Evolutionary conservation across 2,329 filamentous ascomycete genomes (phyloP), one percentile per base, ranked within the genome.

Genomic region (Ascochyta fabae): DNA sequence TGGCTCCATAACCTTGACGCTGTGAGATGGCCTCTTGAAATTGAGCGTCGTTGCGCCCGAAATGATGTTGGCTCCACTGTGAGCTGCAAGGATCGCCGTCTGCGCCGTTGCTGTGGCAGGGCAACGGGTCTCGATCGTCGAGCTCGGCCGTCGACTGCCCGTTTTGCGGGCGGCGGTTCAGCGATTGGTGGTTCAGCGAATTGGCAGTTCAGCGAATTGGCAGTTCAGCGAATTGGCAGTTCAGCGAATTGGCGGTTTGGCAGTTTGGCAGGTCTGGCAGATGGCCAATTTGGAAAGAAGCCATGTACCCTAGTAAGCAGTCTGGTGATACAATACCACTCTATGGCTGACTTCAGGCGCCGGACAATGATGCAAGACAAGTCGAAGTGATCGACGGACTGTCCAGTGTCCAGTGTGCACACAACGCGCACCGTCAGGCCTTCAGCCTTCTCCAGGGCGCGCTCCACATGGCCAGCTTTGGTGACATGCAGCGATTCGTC

Each of bases 401-500:
- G 29, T 27, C 19, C 8, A 33, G 29, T 15, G 29, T 33, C 19
- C 19, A 19, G 19, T 19, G 19, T 19, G 19, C 29, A 47, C 35
- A 27, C 42, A 34, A n/a, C 36, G 47, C 36, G 41, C 41, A 41
- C 16, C 40, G 10, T 24, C 46, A 38, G 47, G 51, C 33, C 41
- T 29, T 19, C 19, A 19, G 19, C 2, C 8, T 35, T 56, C 48
- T 44, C 36, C 43, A 52, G 53, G 22, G 36, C 9, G 42, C 34
- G 53, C 31, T 56, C 53, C 53, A 56, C 53, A 52, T 48, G 13
- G 53, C 53, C 42, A 44, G 52, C 34, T 23, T 41, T 40, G 12
- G 46, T 41, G 52, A 29, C 52, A 46, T 42, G 52, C 51, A 55
- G 53, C 53, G 33, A 56, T 56, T 56, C 48, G 53, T 48, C 48